Evolutionary conservation across 768 basidiomycete genomes (phyloP).

Genomic region (Naematelia aurantialba): DNA sequence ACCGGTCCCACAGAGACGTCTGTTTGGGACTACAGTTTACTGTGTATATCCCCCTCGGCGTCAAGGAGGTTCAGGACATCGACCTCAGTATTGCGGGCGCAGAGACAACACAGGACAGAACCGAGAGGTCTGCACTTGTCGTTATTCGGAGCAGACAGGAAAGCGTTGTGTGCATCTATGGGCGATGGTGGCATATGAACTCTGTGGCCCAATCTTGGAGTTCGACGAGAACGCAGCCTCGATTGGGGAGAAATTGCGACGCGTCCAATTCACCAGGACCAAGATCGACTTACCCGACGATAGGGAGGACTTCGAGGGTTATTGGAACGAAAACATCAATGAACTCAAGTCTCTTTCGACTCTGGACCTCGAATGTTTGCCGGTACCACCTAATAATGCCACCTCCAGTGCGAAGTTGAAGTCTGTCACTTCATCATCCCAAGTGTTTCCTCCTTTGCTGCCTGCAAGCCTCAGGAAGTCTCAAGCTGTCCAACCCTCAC

Average conservation of each 20-base stretch:
- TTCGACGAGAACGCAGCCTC: slow-evolving; percentile 6
- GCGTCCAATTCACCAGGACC: background rate
- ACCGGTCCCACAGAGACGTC: too few relatives aligned
- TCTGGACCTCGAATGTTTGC: background rate
- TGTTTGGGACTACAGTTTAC: background rate
- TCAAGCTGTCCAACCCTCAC: too few relatives aligned
- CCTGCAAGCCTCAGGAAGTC: too few relatives aligned
- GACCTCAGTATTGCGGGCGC: background rate
- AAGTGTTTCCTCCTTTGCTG: background rate
- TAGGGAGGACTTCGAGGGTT: background rate
- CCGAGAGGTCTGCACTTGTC: background rate
- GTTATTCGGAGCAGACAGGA: background rate
- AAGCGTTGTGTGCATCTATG: slow-evolving; percentile 9
- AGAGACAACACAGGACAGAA: background rate
- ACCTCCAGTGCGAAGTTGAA: too few relatives aligned
- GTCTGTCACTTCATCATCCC: background rate
- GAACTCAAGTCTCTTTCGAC: background rate
- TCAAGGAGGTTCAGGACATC: background rate
- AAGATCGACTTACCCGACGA: background rate
- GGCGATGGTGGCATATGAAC: slow-evolving; percentile 1
- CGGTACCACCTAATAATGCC: too few relatives aligned
- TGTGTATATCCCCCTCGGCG: background rate
- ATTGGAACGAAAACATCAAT: background rate
- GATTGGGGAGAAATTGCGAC: background rate
- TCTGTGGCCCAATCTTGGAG: background rate